Evolutionary conservation across 2,329 filamentous ascomycete species (phyloP).

Genomic region (Cladophialophora yegresii): DNA sequence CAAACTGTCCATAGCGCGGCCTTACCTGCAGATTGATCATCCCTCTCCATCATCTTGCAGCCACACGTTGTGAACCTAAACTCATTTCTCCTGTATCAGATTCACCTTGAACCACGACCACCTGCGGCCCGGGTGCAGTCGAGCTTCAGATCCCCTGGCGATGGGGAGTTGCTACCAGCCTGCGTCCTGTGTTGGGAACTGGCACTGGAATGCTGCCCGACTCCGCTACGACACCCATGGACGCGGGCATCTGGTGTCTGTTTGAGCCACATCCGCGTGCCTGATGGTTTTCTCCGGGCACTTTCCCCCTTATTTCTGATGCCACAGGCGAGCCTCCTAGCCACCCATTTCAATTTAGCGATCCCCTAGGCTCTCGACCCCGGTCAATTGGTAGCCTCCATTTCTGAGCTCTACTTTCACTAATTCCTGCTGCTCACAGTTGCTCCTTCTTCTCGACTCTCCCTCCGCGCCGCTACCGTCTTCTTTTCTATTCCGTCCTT

Average conservation of each 20-base stretch:
- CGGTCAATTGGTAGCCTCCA: conserved; percentile 9
- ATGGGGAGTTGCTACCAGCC: not conserved
- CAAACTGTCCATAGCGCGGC: conserved; percentile 13
- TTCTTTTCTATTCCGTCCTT: conserved; percentile 36
- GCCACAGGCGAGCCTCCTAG: conserved; percentile 32
- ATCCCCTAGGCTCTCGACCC: conserved; percentile 8
- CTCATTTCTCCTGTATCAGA: conserved; percentile 20
- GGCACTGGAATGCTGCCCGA: conserved; percentile 9
- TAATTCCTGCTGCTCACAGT: conserved; percentile 21
- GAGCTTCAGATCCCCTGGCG: not conserved
- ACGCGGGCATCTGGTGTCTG: conserved; percentile 3
- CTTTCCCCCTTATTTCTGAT: conserved; percentile 35
- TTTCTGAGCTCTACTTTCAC: conserved; percentile 24
- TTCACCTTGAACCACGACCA: not conserved
- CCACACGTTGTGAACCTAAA: conserved; percentile 14
- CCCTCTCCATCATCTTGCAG: conserved; percentile 16
- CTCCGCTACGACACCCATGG: not conserved
- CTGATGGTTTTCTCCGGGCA: conserved; percentile 10
- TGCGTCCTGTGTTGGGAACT: conserved; percentile 6
- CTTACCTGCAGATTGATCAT: conserved; percentile 21
- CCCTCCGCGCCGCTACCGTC: conserved; percentile 29
- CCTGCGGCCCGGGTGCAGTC: conserved; percentile 1
- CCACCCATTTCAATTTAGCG: conserved; percentile 27
- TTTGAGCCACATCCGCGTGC: conserved; percentile 11
- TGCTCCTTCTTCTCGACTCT: conserved; percentile 26